Base-by-base conservation (phyloP, 2,329 filamentous ascomycete species). In the Mycosphaerelloides madeirae region DNA sequence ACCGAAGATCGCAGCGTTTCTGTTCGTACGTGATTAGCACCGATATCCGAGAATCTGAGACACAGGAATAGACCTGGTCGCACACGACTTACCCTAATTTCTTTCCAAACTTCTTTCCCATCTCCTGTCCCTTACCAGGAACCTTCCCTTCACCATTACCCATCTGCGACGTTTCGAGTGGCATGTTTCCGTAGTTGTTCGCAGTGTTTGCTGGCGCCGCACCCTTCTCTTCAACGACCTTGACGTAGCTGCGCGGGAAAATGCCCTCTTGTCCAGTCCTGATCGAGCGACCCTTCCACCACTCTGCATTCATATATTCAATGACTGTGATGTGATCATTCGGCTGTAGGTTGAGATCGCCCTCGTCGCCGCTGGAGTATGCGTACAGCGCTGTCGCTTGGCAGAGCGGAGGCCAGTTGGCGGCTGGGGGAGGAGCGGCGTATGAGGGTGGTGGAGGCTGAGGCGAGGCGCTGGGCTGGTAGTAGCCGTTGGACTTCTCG, bases 221-320 rank as follows among this genome's bases (percentile, higher is more conserved):
- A 41, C 65, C 55, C 65, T 84, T 81, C 55, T 84, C 76, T 57
- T 90, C 82, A 40, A 85, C 69, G 40, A 87, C 73, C 52, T 73
- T 76, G 38, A 95, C 90, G 64, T 97, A 97, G 65, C 79, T 88
- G 57, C 84, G 80, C n/a, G 91, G 91, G 77, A 97, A 97, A 65
- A 97, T 95, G 58, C 91, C 91, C 70, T 95, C 87, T 55, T 80
- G 72, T 44, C 84, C 84, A 7, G 89, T 95, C 41, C 88, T 81
- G 61, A 84, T 74, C 68, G 95, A 95, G 57, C 79, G 80, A 56
- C 91, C 91, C 75, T 88, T 84, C 88, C 89, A 96, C 91, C 91
- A 97, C 68, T 97, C 90, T 51, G 83, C 81, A 69, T 97, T 97
- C 84, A 95, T 93, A 73, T 95, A 90, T 33, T 95, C 87, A 54